A percentile compares a stretch with the other conserved stretches of the same genome.
These are phyloP conservation scores for Microbotryum lychnidis-dioicae DNA, from an alignment of 1,284 basidiomycete genomes.

Conservation along the genomic window DNA sequence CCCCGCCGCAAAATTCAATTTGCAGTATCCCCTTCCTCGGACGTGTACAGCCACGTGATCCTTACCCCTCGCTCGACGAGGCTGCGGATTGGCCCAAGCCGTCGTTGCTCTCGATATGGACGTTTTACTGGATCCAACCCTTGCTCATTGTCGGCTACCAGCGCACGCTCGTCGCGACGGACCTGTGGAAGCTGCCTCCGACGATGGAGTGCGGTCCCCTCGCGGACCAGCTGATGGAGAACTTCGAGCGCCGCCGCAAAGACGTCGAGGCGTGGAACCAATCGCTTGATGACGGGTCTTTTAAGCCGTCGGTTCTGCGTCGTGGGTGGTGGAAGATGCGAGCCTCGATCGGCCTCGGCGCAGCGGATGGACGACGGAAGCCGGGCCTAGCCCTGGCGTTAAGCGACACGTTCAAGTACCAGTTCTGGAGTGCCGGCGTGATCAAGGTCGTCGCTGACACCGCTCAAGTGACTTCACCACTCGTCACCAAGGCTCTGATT, in stretches of 20 bases:
- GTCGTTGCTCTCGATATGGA: slow-evolving; percentile 48
- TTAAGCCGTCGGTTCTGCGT: slow-evolving; percentile 18
- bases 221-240: slow-evolving; percentile 41
- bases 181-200: slow-evolving; percentile 46
- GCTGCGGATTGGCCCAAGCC: slow-evolving; percentile 50
- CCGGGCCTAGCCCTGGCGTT: slow-evolving; percentile 21
- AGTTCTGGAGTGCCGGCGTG: slow-evolving; percentile 67
- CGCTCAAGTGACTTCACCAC: slow-evolving; percentile 59
- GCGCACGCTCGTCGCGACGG: slow-evolving; percentile 37
- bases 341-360: slow-evolving; percentile 13
- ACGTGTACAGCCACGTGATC: slow-evolving; percentile 14
- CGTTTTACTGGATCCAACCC: slow-evolving; percentile 58
- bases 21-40: slow-evolving; percentile 11
- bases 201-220: slow-evolving; percentile 49
- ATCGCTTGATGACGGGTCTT: slow-evolving; percentile 34
- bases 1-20: not conserved
- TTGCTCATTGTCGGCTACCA: slow-evolving; percentile 54
- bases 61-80: slow-evolving; percentile 48
- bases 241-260: slow-evolving; percentile 33
- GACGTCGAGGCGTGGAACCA: slow-evolving; percentile 39
- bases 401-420: slow-evolving; percentile 42
- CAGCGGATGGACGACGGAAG: slow-evolving; percentile 19
- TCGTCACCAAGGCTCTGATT: slow-evolving; percentile 71
- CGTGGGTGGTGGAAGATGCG: slow-evolving; percentile 25
- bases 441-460: slow-evolving; percentile 56